Evolutionary conservation across 2,329 filamentous ascomycete species (phyloP).

Genomic region (Fusarium goolgardi): DNA sequence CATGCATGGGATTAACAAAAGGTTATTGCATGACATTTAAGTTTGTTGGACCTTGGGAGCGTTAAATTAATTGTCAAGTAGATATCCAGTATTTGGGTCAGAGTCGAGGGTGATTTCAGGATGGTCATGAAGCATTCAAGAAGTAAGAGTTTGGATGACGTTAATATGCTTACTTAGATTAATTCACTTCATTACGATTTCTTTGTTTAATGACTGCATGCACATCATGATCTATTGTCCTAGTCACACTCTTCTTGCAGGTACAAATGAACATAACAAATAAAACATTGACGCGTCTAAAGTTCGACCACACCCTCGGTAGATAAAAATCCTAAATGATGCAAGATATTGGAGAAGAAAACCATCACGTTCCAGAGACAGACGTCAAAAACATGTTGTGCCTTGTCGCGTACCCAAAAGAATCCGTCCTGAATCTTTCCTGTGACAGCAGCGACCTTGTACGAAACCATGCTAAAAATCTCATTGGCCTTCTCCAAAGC

Average conservation of each 20-base stretch:
- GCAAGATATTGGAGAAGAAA: neutral
- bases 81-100: neutral
- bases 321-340: neutral
- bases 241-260: neutral
- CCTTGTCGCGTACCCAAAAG: constrained; percentile 4
- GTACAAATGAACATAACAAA: neutral
- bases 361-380: constrained; percentile 21
- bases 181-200: neutral
- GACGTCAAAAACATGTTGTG: constrained; percentile 5
- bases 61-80: neutral
- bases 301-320: neutral
- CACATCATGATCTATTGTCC: neutral
- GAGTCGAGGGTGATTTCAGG: neutral
- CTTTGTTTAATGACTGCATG: neutral
- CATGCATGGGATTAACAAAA: neutral
- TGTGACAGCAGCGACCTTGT: neutral
- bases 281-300: neutral
- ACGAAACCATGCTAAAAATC: neutral
- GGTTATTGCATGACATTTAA: neutral
- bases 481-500: constrained; percentile 3
- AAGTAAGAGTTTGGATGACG: neutral
- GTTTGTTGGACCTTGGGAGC: neutral
- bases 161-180: neutral
- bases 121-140: neutral
- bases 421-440: neutral